A percentile compares a stretch with the other conserved stretches of the same genome.
Evolutionary conservation across 176 grass and related monocot species (phyloP).

Genomic region (Zea luxurians): DNA sequence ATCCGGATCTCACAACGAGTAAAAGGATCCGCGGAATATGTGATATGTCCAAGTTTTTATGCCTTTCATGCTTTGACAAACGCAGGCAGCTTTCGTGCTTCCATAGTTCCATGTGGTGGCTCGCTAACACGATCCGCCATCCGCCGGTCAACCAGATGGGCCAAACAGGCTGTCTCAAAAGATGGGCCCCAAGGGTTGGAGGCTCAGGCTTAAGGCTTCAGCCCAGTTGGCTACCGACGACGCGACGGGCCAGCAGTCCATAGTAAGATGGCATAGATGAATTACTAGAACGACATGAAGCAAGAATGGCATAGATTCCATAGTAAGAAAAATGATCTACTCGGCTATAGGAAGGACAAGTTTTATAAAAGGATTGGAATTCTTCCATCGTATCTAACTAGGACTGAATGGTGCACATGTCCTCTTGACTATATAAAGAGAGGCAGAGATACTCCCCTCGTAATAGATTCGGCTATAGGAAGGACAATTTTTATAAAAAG

Average conservation of each 20-base stretch:
- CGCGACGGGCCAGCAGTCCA: neutral
- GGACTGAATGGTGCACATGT: no score
- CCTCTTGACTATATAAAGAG: no score
- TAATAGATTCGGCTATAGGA: no score
- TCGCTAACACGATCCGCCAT: neutral
- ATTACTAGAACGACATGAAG: no score
- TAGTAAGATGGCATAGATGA: no score
- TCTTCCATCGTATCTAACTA: no score
- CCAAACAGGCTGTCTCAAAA: neutral
- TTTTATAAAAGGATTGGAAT: no score
- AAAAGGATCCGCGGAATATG: conserved; percentile 15
- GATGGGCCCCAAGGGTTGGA: neutral
- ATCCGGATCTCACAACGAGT: conserved; percentile 29
- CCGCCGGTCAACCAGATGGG: neutral
- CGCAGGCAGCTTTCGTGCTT: neutral
- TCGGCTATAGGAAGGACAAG: no score
- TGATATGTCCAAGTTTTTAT: conserved; percentile 4
- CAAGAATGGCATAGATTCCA: no score
- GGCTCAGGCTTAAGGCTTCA: neutral
- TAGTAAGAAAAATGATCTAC: no score
- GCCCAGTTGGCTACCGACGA: neutral
- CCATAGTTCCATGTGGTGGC: neutral
- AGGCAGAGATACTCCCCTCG: no score
- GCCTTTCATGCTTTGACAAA: neutral
- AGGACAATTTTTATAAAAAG: no score